A percentile compares a stretch with the other conserved stretches of the same genome.
Conservation (phyloP, 176 grass and related monocot species). For the Musa schizocarpa region DNA sequence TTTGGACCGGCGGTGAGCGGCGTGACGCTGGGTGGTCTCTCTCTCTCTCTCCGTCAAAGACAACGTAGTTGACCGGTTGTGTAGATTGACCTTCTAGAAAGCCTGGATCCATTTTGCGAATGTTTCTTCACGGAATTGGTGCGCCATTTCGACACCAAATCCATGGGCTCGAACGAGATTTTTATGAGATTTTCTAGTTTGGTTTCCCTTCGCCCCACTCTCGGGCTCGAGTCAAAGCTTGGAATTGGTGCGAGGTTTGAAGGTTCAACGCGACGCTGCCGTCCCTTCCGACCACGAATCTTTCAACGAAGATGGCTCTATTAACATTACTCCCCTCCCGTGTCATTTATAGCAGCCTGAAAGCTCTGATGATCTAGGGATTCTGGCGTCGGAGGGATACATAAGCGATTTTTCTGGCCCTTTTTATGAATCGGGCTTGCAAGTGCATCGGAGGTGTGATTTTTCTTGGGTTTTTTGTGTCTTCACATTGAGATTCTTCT, state of each 20-base stretch:
- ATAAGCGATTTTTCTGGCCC: conserved; percentile 9
- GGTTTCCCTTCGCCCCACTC: background rate
- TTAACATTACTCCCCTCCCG: background rate
- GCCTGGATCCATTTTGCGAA: too few species aligned
- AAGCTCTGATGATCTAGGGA: background rate
- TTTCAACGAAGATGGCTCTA: background rate
- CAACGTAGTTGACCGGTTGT: too few species aligned
- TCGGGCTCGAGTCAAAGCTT: conserved; percentile 11
- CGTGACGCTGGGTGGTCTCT: too few species aligned
- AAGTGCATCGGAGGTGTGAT: background rate
- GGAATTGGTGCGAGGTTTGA: background rate
- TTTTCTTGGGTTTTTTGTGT: background rate
- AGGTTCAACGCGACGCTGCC: conserved; percentile 5
- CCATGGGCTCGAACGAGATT: background rate
- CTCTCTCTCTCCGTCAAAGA: too few species aligned
- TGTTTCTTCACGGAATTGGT: background rate
- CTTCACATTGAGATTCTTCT: background rate
- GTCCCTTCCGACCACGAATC: background rate
- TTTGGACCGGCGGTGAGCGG: too few species aligned
- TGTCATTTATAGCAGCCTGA: background rate
- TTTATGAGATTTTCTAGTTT: background rate
- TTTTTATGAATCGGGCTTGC: background rate
- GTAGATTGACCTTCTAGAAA: too few species aligned
- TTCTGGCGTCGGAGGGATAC: conserved; percentile 1
- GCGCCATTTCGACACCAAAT: background rate